phyloP scores from a whole-genome alignment of 2,329 filamentous ascomycete species.

The Xylaria sp. region DNA sequence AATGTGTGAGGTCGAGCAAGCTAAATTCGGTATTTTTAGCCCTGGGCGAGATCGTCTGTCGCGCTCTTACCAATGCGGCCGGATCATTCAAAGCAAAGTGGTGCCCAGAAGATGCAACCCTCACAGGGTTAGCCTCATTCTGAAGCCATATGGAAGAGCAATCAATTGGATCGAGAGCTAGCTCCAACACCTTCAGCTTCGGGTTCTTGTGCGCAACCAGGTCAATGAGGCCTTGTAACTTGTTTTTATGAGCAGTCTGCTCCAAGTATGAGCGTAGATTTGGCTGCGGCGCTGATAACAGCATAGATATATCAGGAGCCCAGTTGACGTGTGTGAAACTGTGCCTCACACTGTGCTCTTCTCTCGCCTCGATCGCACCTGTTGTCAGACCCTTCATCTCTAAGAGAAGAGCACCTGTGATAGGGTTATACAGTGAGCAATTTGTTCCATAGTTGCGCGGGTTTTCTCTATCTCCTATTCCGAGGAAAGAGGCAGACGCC shows the following conservation, averaged over 20 bases:
- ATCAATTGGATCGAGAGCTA: not conserved
- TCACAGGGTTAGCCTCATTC: not conserved
- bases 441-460: conserved; percentile 9
- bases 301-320: conserved; percentile 14
- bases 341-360: not conserved
- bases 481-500: not conserved
- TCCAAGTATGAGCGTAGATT: not conserved
- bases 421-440: conserved; percentile 2
- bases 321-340: conserved; percentile 8
- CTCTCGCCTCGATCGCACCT: conserved; percentile 7
- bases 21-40: not conserved
- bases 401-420: not conserved
- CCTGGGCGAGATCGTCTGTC: not conserved
- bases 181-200: conserved; percentile 5
- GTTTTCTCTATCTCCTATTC: conserved; percentile 1
- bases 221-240: not conserved
- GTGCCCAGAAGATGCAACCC: not conserved
- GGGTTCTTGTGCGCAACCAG: conserved; percentile 15
- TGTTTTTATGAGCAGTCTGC: not conserved
- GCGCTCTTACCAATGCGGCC: not conserved
- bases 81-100: conserved; percentile 3
- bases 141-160: conserved; percentile 6
- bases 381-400: conserved; percentile 14
- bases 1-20: conserved; percentile 9
- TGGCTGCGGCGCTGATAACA: not conserved